Evolutionary conservation across 805 yeast species (phyloP).

Genomic region (Danielia reshetovae): DNA sequence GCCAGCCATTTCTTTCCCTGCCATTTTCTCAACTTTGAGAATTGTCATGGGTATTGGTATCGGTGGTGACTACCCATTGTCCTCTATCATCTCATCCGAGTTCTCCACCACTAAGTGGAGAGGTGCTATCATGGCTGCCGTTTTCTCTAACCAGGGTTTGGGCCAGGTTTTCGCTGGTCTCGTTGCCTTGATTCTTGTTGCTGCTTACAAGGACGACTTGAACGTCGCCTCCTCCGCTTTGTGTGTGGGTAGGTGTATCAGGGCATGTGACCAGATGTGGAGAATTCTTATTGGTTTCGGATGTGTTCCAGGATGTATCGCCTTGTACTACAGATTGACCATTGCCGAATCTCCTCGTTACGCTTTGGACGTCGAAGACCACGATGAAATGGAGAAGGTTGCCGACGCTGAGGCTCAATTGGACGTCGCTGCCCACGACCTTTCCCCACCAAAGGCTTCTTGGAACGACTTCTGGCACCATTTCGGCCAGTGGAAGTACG

Average conservation of each 20-base stretch:
- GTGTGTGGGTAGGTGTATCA: slow-evolving; percentile 65
- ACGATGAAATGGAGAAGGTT: slow-evolving; percentile 51
- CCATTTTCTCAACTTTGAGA: slow-evolving; percentile 73
- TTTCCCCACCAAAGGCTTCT: slow-evolving; percentile 77
- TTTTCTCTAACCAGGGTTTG: slow-evolving; percentile 95
- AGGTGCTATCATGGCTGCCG: slow-evolving; percentile 97
- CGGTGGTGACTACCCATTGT: slow-evolving; percentile 95
- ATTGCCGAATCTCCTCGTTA: slow-evolving; percentile 95
- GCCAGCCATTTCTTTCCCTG: slow-evolving; percentile 68
- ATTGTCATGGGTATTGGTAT: slow-evolving; percentile 92
- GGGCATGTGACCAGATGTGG: slow-evolving; percentile 93
- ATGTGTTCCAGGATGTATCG: slow-evolving; percentile 80
- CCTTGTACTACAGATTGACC: slow-evolving; percentile 87
- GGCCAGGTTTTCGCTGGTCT: slow-evolving; percentile 90
- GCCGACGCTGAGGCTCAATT: slow-evolving; percentile 46
- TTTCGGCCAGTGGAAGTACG: slow-evolving; percentile 82
- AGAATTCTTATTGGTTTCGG: slow-evolving; percentile 87
- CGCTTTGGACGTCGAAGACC: slow-evolving; percentile 68
- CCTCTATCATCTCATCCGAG: slow-evolving; percentile 90
- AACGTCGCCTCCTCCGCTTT: slow-evolving; percentile 49
- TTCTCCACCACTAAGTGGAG: slow-evolving; percentile 94
- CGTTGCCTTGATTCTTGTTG: slow-evolving; percentile 71
- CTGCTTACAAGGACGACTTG: slow-evolving; percentile 67
- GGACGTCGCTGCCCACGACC: slow-evolving; percentile 34
- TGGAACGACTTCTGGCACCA: slow-evolving; percentile 66